Evolutionary conservation across 345 rosid genomes (phyloP), one percentile per base, ranked within the genome.

Genomic region (Bretschneidera sinensis): DNA sequence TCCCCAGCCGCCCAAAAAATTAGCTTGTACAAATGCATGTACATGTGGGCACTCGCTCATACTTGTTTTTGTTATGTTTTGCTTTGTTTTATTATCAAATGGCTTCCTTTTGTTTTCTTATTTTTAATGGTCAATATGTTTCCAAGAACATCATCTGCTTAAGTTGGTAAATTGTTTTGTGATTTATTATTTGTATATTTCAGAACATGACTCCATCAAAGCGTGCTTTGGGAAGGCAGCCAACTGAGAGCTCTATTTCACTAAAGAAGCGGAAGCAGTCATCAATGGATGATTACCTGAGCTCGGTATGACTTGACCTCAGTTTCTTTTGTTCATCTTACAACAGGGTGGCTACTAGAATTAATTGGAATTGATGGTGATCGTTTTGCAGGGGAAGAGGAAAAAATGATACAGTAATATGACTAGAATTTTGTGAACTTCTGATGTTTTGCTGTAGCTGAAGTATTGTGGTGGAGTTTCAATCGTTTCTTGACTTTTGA

Each of bases 201-300:
- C 75, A 87, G 86, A 79, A 59, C 71, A 70, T 74, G 81, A 83
- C 91, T 9, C 99, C 96, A 51, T 82, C 92, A 0, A 94, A 87
- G 75, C 90, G 96, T 16, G 62, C 75, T 15, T 62, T 23, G 35
- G 85, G 84, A 43, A 84, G 91, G 70, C 88, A 83, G 73, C 57
- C 81, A 66, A 79, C 76, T 0, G 96, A 86, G 63, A 85, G 85
- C 77, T 91, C 91, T 19, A 53, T 68, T 34, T 75, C 81, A 43
- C 43, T 69, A 11, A 90, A 83, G 87, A 90, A 90, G 68, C 81
- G 92, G 49, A 86, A 85, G 78, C 97, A 94, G 73, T 71, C 78
- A 24, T 74, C 98, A 5, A 89, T 85, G 91, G 97, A 88, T 72
- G 96, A 94, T 63, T 86, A 80, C 43, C 34, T 81, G 55, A 79